Conservation (phyloP, 1,284 basidiomycete species). For the Ceratorhiza oryzae-sativae region DNA sequence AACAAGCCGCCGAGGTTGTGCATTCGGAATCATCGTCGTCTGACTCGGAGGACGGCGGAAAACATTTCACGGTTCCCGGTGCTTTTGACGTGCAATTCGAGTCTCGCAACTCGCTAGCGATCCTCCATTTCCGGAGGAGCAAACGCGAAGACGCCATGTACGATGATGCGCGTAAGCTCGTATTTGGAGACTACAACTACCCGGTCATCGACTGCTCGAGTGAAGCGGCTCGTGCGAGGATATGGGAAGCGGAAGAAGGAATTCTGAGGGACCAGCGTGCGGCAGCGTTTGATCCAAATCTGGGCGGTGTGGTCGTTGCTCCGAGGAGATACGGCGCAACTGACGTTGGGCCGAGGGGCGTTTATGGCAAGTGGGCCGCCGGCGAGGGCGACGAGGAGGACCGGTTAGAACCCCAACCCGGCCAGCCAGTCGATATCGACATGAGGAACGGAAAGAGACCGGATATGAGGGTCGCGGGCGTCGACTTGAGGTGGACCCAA, state of each 20-base stretch:
- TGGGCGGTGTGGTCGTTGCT: constrained; percentile 28
- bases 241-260: constrained; percentile 77
- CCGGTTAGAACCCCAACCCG: constrained; percentile 36
- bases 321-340: constrained; percentile 62
- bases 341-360: constrained; percentile 46
- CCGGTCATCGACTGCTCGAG: constrained; percentile 87
- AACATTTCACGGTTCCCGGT: constrained; percentile 34
- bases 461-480: constrained; percentile 49
- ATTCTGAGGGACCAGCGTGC: constrained; percentile 71
- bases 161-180: constrained; percentile 69
- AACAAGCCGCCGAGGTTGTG: constrained; percentile 70
- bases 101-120: constrained; percentile 47
- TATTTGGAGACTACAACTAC: constrained; percentile 94
- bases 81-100: constrained; percentile 58
- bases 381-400: constrained; percentile 3
- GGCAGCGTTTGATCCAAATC: constrained; percentile 66
- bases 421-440: constrained; percentile 42
- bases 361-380: constrained; percentile 41
- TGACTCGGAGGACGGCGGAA: constrained; percentile 24
- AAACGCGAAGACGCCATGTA: constrained; percentile 72
- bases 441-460: constrained; percentile 46
- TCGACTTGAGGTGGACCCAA: constrained; percentile 61
- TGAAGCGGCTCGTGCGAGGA: constrained; percentile 65
- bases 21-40: constrained; percentile 57
- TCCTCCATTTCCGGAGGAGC: constrained; percentile 56